Conservation (phyloP, 2,329 filamentous ascomycete genomes). For the Sporothrix inflata region DNA sequence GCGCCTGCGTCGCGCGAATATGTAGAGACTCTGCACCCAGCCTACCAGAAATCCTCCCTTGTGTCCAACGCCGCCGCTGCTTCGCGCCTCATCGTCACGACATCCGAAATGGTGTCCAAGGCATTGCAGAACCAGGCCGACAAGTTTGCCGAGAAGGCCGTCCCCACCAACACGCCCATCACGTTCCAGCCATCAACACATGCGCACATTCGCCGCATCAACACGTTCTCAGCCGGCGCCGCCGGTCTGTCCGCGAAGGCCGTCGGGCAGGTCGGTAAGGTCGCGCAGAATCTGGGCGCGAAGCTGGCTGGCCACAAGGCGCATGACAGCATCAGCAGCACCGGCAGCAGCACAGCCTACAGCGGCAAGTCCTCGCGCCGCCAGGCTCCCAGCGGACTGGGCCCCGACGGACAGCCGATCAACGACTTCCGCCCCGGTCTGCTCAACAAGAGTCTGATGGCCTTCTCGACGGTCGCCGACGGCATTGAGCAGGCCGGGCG, state of each 20-base stretch:
- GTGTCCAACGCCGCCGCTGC: slow-evolving; percentile 86
- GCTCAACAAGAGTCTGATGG: slow-evolving; percentile 94
- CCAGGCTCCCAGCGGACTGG: slow-evolving; percentile 59
- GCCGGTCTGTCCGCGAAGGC: slow-evolving; percentile 83
- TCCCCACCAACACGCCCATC: slow-evolving; percentile 77
- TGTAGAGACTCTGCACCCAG: slow-evolving; percentile 79
- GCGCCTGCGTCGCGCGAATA: slow-evolving; percentile 71
- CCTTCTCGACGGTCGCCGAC: slow-evolving; percentile 91
- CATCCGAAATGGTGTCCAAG: slow-evolving; percentile 77
- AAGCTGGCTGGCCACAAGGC: slow-evolving; percentile 53
- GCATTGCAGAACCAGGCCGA: slow-evolving; percentile 78
- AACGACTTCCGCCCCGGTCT: slow-evolving; percentile 82
- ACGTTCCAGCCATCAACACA: slow-evolving; percentile 87
- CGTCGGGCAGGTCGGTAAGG: slow-evolving; percentile 77
- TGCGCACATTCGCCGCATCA: slow-evolving; percentile 82
- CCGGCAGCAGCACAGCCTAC: neutral
- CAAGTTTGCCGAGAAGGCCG: slow-evolving; percentile 76
- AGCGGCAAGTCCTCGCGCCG: slow-evolving; percentile 21
- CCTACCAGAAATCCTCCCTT: slow-evolving; percentile 85
- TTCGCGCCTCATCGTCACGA: slow-evolving; percentile 89
- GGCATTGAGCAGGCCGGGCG: slow-evolving; percentile 87
- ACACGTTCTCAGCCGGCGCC: slow-evolving; percentile 79
- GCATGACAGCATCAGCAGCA: slow-evolving; percentile 12
- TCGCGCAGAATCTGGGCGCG: slow-evolving; percentile 90
- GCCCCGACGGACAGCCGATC: slow-evolving; percentile 68